These are phyloP conservation scores for Fistulinella staudtii DNA, from an alignment of 1,284 basidiomycete genomes.

Conservation along the genomic window DNA sequence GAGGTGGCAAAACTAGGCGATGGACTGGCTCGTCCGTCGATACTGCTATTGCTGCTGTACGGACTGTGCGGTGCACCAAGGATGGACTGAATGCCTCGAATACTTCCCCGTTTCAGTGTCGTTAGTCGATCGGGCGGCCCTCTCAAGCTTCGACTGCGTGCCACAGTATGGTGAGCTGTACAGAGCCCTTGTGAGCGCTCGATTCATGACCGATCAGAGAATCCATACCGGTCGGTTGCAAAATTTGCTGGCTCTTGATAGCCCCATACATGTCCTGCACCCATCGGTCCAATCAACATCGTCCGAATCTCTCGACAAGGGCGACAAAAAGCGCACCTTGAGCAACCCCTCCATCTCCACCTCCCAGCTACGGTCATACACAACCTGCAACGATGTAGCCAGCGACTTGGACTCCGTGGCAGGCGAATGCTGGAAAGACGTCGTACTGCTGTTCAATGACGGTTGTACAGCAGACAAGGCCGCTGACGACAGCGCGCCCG, in stretches of 20 bases:
- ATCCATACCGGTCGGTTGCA: constrained; percentile 65
- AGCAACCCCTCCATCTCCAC: constrained; percentile 79
- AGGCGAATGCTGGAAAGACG: constrained; percentile 42
- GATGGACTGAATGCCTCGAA: constrained; percentile 80
- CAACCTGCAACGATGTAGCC: constrained; percentile 34
- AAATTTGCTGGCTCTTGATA: constrained; percentile 87
- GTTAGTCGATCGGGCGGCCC: constrained; percentile 64
- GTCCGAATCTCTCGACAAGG: background rate
- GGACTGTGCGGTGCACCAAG: constrained; percentile 63
- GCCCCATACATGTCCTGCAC: constrained; percentile 90
- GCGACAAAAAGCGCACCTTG: constrained; percentile 51
- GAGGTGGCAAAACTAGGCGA: constrained; percentile 76
- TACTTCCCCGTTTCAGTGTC: constrained; percentile 85
- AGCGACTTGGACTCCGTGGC: constrained; percentile 39
- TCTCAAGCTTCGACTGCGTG: constrained; percentile 66
- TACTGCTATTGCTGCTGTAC: constrained; percentile 75
- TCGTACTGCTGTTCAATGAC: constrained; percentile 34
- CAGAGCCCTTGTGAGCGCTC: constrained; percentile 53
- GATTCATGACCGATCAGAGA: constrained; percentile 43
- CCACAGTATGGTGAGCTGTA: constrained; percentile 38
- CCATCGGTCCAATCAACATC: constrained; percentile 8
- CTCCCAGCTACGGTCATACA: constrained; percentile 74
- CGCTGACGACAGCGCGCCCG: constrained; percentile 36
- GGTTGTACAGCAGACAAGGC: constrained; percentile 34
- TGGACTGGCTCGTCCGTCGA: constrained; percentile 84